Percentiles rank a stretch among this genome's conserved stretches.
phyloP scores from a whole-genome alignment of 495 filamentous ascomycete genomes.

The Aspergillus campestris region DNA sequence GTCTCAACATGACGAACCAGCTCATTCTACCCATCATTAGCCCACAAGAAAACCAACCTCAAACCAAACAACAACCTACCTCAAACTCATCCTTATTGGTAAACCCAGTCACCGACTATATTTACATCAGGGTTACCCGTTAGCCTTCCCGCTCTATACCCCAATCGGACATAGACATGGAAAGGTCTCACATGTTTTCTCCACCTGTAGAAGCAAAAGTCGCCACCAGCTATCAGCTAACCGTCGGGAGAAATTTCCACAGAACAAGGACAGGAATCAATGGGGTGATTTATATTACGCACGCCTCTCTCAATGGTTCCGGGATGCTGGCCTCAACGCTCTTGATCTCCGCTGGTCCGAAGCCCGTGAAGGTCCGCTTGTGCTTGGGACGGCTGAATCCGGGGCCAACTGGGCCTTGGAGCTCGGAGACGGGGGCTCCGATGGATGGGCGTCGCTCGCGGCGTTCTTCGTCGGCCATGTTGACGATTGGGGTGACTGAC shows the following conservation, averaged over 20 bases:
- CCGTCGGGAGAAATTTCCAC: not conserved
- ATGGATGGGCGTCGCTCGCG: slow-evolving; percentile 68
- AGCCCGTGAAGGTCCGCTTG: slow-evolving; percentile 87
- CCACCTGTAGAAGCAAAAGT: slow-evolving; percentile 47
- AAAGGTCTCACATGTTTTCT: slow-evolving; percentile 57
- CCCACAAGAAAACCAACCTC: not conserved
- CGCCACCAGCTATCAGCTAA: not conserved
- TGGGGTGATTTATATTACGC: not conserved
- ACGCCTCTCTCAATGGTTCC: slow-evolving; percentile 76
- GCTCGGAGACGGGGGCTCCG: slow-evolving; percentile 71
- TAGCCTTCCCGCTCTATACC: not conserved
- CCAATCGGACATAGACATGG: not conserved
- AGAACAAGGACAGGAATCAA: not conserved
- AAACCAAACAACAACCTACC: slow-evolving; percentile 26
- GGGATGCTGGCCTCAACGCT: slow-evolving; percentile 84
- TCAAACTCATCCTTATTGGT: slow-evolving; percentile 66
- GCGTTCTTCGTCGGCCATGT: slow-evolving; percentile 14
- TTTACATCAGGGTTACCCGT: slow-evolving; percentile 1
- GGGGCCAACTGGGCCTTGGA: slow-evolving; percentile 72
- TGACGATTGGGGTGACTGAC: not conserved
- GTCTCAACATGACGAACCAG: slow-evolving; percentile 93
- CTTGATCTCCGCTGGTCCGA: slow-evolving; percentile 86
- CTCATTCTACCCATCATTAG: slow-evolving; percentile 46
- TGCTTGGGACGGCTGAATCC: slow-evolving; percentile 77
- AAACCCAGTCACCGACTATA: slow-evolving; percentile 61